Evolutionary conservation across 202 grass and related monocot genomes (phyloP), one percentile per base, ranked within the genome.

Genomic region (Hordeum pubiflorum): DNA sequence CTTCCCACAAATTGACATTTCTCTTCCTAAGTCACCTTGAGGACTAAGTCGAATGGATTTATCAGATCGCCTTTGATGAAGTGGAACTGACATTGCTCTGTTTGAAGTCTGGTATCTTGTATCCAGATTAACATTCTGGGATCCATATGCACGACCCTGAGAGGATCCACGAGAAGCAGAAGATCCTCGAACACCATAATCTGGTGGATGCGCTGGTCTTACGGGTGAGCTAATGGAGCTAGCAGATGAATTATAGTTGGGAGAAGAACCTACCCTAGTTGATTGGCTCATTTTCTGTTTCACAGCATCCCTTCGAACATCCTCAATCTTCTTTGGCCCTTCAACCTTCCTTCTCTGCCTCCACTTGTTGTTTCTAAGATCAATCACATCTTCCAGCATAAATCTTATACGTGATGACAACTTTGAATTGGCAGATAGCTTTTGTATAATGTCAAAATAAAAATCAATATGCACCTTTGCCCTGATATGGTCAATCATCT

Each of bases 291-390:
- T 80, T 63, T 88, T 89, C 43, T 93, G 91, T 81, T 97, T 90
- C 54, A 79, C 84, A 63, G 94, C 94, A 56, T 94, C 91, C 75
- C 87, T 87, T 48, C 84, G 91, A 37, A 97, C 87, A 63, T 97
- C 94, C 67, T 97, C 94, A 72, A 97, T 97, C 85, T 97, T 97
- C 79, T 97, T 97, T 78, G 94, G 94, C 4, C 91, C 94, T 83
- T 97, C 94, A 20, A 94, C 83, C 88, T 97, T 97, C 58, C 94
- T 85, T 84, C 94, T 91, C 36, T 94, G 94, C 76, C 86, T 88
- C 94, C 94, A 97, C 75, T 85, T 94, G 17, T 94, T 94, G 60
- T 79, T 94, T 76, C 94, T 93, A 65, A 97, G 88, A 88, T 94
- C 91, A 67, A 94, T 97, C 33, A 81, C 60, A 82, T 97, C 94